Evolutionary conservation across 2,329 filamentous ascomycete genomes (phyloP).

Genomic region (Metarhizium robertsii): DNA sequence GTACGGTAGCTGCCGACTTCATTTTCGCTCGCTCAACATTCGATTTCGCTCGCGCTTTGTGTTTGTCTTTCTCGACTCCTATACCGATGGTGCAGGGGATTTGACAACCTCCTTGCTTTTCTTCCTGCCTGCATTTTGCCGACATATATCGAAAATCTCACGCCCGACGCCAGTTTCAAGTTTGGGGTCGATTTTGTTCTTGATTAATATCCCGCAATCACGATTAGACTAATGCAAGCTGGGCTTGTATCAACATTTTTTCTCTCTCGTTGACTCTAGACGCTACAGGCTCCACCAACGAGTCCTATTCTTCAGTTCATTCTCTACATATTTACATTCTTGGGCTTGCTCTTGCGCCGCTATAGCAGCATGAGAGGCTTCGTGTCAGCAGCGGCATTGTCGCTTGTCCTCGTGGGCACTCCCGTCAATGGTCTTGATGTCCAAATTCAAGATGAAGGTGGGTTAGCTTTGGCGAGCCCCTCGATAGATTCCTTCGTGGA

Average conservation of each 20-base stretch:
- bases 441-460: constrained; percentile 23
- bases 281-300: not conserved
- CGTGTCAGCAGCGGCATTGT: constrained; percentile 3
- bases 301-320: not conserved
- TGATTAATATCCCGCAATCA: not conserved
- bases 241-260: not conserved
- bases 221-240: not conserved
- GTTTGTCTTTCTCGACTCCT: not conserved
- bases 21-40: not conserved
- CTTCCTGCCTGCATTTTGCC: not conserved
- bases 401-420: constrained; percentile 7
- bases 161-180: not conserved
- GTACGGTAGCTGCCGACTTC: not conserved
- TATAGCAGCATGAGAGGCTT: constrained; percentile 2
- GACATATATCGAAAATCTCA: not conserved
- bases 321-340: not conserved
- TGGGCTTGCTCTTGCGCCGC: not conserved
- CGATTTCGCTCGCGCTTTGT: not conserved
- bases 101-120: not conserved
- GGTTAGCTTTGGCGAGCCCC: not conserved
- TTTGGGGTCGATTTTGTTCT: not conserved
- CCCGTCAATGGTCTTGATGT: constrained; percentile 19
- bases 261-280: not conserved
- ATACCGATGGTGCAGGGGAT: not conserved
- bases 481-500: not conserved